Evolutionary conservation across 345 rosid genomes (phyloP), one percentile per base, ranked within the genome.

Genomic region (Rhodamnia argentea): DNA sequence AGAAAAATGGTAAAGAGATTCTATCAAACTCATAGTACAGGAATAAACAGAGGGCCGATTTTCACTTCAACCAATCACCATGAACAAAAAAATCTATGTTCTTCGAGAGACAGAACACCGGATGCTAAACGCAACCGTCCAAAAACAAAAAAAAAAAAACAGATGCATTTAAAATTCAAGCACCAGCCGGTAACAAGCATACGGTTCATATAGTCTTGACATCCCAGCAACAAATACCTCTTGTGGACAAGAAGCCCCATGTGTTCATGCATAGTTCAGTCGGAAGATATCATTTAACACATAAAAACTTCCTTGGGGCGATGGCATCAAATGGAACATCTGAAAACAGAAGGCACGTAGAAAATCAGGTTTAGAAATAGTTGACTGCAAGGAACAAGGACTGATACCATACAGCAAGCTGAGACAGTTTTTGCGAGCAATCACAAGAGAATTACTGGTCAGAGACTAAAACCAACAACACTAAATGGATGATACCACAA

Each of bases 241-340:
- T 70, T 32, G 78, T 16, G 24, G 78, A 70, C 44, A 32, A 0
- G 44, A 32, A 64, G 78, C 62, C 64, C 84, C 50, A 51, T 24
- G 10, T 58, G 78, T 84, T 97, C 96, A 97, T 11, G 99, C 96
- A 83, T 94, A 96, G 95, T 97, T 97, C 94, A 97, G 88, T 92
- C 99, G 94, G 98, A 96, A 97, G 86, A 96, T 96, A 90, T 96
- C 99, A 42, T 96, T 97, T 84, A 89, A 90, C 89, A 97, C 99
- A 81, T 94, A 96, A 87, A 91, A 96, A 95, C 96, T 94, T 90
- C 99, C 99, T 88, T 94, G 98, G 52, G 97, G 93, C 27, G 98
- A 94, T 29, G 99, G 99, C 96, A 97, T 97, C 96, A 97, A 93
- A 88, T 97, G 99, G 90, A 97, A 97, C 99, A 97, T 93, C 99